These are phyloP conservation scores for Celoporthe dispersa DNA, from an alignment of 2,329 filamentous ascomycete species.

Conservation along the genomic window DNA sequence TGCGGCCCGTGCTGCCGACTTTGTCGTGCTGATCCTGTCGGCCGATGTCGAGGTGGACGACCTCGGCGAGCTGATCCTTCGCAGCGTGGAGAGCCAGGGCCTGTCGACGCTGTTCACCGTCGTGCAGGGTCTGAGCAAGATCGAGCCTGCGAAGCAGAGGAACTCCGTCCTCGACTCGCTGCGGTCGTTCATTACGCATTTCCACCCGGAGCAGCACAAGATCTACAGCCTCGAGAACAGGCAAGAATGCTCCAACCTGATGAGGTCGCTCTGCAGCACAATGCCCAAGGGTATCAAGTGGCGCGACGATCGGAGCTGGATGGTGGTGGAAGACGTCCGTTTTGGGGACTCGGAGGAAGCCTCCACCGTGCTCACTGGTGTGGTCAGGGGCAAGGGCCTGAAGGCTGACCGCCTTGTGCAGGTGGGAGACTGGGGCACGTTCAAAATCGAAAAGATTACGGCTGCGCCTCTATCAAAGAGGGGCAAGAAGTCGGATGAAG, in stretches of 20 bases:
- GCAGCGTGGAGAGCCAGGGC: constrained; percentile 89
- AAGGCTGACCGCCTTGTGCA: constrained; percentile 92
- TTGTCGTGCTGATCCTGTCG: constrained; percentile 84
- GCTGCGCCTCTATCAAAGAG: constrained; percentile 70
- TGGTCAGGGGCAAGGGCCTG: constrained; percentile 82
- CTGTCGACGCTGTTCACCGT: constrained; percentile 89
- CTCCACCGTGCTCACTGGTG: constrained; percentile 78
- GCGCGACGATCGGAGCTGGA: constrained; percentile 95
- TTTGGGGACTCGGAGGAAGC: constrained; percentile 67
- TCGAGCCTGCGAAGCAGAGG: constrained; percentile 80
- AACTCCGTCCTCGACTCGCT: constrained; percentile 79
- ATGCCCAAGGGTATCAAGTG: constrained; percentile 93
- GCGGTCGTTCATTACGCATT: constrained; percentile 91
- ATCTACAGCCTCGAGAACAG: constrained; percentile 85
- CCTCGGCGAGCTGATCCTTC: constrained; percentile 81
- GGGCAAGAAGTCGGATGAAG: constrained; percentile 63
- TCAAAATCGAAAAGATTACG: constrained; percentile 87
- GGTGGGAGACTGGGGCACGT: constrained; percentile 91
- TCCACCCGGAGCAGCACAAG: constrained; percentile 91
- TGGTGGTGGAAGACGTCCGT: constrained; percentile 82
- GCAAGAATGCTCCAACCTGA: constrained; percentile 88
- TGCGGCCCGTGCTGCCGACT: constrained; percentile 86
- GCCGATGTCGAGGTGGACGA: constrained; percentile 82
- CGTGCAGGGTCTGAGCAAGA: constrained; percentile 76
- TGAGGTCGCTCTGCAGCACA: constrained; percentile 88